A percentile compares a stretch with the other conserved stretches of the same genome.
Evolutionary conservation across 2,329 filamentous ascomycete genomes (phyloP).

Genomic region (Epichloe brachyelytri): DNA sequence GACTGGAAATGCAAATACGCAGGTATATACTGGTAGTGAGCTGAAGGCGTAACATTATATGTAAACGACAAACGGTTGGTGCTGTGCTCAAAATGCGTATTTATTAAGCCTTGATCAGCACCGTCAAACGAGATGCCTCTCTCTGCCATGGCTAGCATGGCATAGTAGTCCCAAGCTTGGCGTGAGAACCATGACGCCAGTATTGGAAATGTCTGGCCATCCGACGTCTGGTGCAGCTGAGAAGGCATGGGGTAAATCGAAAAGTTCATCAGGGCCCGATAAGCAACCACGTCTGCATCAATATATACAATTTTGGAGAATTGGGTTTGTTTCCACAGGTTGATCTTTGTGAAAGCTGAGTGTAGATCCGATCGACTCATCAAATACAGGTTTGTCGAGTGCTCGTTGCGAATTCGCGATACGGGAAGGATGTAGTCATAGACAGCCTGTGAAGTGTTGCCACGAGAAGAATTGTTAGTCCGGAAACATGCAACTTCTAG

Average conservation of each 20-base stretch:
- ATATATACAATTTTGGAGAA: conserved; percentile 90
- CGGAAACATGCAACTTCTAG: neutral
- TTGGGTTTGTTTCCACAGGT: conserved; percentile 81
- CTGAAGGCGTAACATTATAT: conserved; percentile 95
- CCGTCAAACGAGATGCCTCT: conserved; percentile 90
- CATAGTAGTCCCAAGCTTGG: conserved; percentile 84
- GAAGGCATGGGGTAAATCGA: conserved; percentile 48
- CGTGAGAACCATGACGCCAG: conserved; percentile 84
- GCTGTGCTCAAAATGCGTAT: conserved; percentile 77
- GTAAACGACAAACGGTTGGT: conserved; percentile 86
- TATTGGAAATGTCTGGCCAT: conserved; percentile 97
- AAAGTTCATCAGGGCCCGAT: conserved; percentile 86
- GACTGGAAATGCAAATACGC: conserved; percentile 89
- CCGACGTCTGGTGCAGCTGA: conserved; percentile 83
- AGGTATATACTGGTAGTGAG: conserved; percentile 93
- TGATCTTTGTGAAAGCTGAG: conserved; percentile 92
- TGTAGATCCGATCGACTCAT: conserved; percentile 88
- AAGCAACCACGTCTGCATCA: conserved; percentile 84
- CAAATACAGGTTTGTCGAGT: conserved; percentile 70
- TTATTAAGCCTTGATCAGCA: conserved; percentile 88
- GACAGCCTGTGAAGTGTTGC: conserved; percentile 42
- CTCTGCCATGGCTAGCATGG: conserved; percentile 70
- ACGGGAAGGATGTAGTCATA: conserved; percentile 88
- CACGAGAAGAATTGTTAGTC: neutral
- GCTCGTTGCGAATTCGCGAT: conserved; percentile 61